Base-by-base conservation (phyloP, 805 yeast species). In the Ogataea allantospora region DNA sequence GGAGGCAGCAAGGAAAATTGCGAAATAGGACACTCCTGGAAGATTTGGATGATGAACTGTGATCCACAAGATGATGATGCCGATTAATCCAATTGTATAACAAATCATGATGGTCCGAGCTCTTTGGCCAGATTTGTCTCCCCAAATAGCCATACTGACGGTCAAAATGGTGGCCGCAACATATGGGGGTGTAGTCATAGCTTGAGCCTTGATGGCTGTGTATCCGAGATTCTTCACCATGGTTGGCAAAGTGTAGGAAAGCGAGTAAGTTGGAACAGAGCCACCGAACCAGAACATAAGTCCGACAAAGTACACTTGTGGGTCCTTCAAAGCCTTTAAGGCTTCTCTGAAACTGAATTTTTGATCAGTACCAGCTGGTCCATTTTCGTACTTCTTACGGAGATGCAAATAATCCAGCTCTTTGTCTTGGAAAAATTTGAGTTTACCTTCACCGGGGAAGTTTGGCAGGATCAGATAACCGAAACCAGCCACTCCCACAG, bases 191-290 rank as follows among this genome's bases (percentile, higher is more conserved):
- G 69, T 68, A 0, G 74, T 63, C 57, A 71, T 43, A 9, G 70
- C 58, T 49, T 71, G 75, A 0, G 75, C 66, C 13, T 49, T 54
- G 20, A 65, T 58, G 18, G 60, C 55, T 29, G 67, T 51, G 50
- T 68, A 70, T 1, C 77, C 77, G 56, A 71, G 57, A 36, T 58
- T 61, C 31, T 53, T 63, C 41, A 71, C 63, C 42, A 71, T 66
- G 3, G 74, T 62, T 7, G 77, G 76, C 21, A 71, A 48, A 40
- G 71, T 70, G 13, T 67, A 60, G 15, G 75, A 62, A 14, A 69
- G 44, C 8, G 62, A 67, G 39, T 66, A 66, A 5, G 61, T 53
- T 17, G 70, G 67, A 20, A 58, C 54, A 40, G 57, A 48, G 27
- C 53, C 70, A 66, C 43, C 60, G 65, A 57, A 74, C 70, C 53